Evolutionary conservation across 129 eudicot genomes (phyloP), one percentile per base, ranked within the genome.

Genomic region (Flaveria ramosissima): DNA sequence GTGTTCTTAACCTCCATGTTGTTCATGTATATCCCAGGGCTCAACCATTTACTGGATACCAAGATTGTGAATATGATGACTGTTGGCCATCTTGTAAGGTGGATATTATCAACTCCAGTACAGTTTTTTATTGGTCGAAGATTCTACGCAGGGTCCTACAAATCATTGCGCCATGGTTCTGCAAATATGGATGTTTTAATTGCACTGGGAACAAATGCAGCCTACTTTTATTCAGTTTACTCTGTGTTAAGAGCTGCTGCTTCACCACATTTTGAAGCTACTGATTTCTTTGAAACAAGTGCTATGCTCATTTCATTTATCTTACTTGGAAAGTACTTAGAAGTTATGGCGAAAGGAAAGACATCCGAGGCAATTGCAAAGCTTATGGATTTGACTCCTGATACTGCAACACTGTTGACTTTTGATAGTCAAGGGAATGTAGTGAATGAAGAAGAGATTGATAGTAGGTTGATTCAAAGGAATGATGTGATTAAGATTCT

Each of bases 281-380:
- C 86, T 0, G 97, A 89, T 71, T 92, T 92, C 83, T 92, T 92
- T 23, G 99, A 95, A 81, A 95, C 99, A 3, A 92, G 99, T 52
- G 82, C 99, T 6, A 95, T 95, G 97, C 97, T 95, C 43, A 95
- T 95, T 59, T 95, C 97, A 1, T 95, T 95, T 80, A 92, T 95
- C 56, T 83, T 95, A 14, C 87, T 95, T 9, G 99, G 99, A 63
- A 95, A 95, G 78, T 95, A 95, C 81, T 60, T 95, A 20, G 99
- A 95, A 77, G 90, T 95, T 17, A 77, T 89, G 88, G 96, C 99
- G 0, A 95, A 92, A 76, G 99, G 99, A 53, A 95, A 95, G 71
- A 95, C 99, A 47, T 95, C 99, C 8, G 99, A 92, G 63, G 99
- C 97, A 24, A 91, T 95, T 55, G 95, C 97, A 26, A 95, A 95